Base-by-base conservation (phyloP, 179 eudicot species). In the Pouteria campechiana region DNA sequence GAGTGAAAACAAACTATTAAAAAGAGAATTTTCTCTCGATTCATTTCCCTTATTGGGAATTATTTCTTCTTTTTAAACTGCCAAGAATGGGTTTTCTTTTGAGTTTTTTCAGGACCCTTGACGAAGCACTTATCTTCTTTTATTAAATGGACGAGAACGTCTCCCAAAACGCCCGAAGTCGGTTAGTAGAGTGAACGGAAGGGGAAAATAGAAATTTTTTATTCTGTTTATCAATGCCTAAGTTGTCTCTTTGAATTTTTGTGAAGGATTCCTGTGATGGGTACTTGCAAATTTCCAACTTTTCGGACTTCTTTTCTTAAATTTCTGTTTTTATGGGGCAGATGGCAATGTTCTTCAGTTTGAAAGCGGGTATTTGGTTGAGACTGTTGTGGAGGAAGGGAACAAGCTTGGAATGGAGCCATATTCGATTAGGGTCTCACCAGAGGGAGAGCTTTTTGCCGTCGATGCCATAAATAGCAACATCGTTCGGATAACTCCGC, bases 401-500 rank as follows among this genome's bases (percentile, higher is more conserved):
- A 72, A 68, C 60, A 71, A 73, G 21, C 65, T 72, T 42, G 74
- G 74, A 20, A 74, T 59, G 34, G 46, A 52, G 21, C 74, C 78
- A 28, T 61, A 72, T 55, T 47, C 59, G 2, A 62, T 71, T 21
- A 46, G 69, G 46, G 64, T 71, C 12, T 62, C 73, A 32, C 53
- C 61, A 18, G 74, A 72, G 19, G 74, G 78, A 18, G 78, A 72
- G 46, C 78, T 72, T 34, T 72, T 68, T 44, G 78, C 74, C 39
- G 78, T 68, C 36, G 74, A 72, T 55, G 64, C 67, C 8, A 71
- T 67, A 19, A 64, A 48, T 20, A 68, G 73, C 50, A 72, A 72
- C 39, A 56, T 72, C 22, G 74, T 72, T 48, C 59, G 69, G 14
- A 69, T 68, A 28, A 68, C 68, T 10, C 74, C 78, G 46, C 74